Evolutionary conservation across 306 rosid genomes (phyloP).

Genomic region (Cucurbita maxima): DNA sequence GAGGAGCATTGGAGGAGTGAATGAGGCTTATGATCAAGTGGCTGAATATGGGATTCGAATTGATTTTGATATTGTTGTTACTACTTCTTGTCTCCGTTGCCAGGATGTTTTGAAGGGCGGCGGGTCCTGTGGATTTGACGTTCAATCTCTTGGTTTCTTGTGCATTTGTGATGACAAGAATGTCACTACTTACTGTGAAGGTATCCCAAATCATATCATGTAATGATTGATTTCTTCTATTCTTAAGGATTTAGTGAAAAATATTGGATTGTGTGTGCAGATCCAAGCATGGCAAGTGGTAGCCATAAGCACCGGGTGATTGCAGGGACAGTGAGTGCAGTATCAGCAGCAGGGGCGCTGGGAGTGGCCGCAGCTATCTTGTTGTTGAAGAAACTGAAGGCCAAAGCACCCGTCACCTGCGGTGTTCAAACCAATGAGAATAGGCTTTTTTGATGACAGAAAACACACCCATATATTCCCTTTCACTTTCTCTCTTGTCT

Average conservation of each 20-base stretch:
- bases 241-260: neutral
- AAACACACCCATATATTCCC: neutral
- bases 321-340: conserved; percentile 65
- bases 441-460: conserved; percentile 54
- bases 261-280: conserved; percentile 20
- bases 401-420: conserved; percentile 68
- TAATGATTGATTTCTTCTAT: neutral
- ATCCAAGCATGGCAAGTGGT: conserved; percentile 30
- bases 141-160: conserved; percentile 30
- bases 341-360: conserved; percentile 58
- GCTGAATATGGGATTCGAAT: conserved; percentile 76
- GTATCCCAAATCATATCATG: conserved; percentile 10
- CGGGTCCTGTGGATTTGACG: conserved; percentile 76
- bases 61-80: conserved; percentile 72
- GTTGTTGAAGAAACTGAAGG: conserved; percentile 62
- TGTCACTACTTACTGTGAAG: conserved; percentile 66
- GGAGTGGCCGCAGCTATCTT: conserved; percentile 82
- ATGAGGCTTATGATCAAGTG: conserved; percentile 62
- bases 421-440: conserved; percentile 87
- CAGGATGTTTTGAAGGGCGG: conserved; percentile 68
- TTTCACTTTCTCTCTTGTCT: conserved; percentile 13
- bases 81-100: conserved; percentile 66
- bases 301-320: conserved; percentile 39
- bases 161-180: conserved; percentile 63
- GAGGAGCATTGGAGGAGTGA: conserved; percentile 55